These are phyloP conservation scores for Pisolithus orientalis DNA, from an alignment of 768 basidiomycete species.

Conservation along the genomic window DNA sequence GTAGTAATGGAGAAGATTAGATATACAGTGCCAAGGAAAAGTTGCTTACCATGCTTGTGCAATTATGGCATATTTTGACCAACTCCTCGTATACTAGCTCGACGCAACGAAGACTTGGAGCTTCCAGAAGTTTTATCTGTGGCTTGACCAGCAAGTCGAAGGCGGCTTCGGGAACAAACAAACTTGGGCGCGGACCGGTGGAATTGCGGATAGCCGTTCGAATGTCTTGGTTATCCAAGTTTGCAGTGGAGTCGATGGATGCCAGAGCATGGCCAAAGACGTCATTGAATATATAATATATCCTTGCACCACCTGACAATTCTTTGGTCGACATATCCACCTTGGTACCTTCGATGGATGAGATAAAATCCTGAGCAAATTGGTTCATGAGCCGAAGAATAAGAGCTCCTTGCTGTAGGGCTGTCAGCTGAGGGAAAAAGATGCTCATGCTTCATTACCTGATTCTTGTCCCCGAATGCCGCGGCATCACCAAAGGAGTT, in stretches of 20 bases:
- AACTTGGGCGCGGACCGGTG: constrained; percentile 90
- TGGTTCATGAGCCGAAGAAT: constrained; percentile 97
- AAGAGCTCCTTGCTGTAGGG: constrained; percentile 68
- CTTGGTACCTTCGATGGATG: constrained; percentile 95
- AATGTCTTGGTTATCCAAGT: constrained; percentile 91
- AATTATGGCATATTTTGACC: constrained; percentile 99
- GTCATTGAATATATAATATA: constrained; percentile 99
- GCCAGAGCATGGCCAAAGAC: constrained; percentile 90
- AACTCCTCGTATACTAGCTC: constrained; percentile 98
- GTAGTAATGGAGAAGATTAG: constrained; percentile 9
- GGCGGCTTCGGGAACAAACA: constrained; percentile 96
- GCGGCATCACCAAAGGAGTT: constrained; percentile 94
- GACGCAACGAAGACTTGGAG: constrained; percentile 91
- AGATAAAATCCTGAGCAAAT: constrained; percentile 94
- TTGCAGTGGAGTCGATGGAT: constrained; percentile 84
- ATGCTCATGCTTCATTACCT: constrained; percentile 34
- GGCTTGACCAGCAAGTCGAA: constrained; percentile 97
- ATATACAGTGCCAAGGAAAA: neutral
- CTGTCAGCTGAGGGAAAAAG: constrained; percentile 8
- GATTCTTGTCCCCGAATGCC: constrained; percentile 86
- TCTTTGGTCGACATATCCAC: constrained; percentile 97
- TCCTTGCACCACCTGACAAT: constrained; percentile 93
- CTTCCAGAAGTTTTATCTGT: constrained; percentile 93
- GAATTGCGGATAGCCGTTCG: constrained; percentile 98
- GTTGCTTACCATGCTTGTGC: constrained; percentile 70